A percentile compares a stretch with the other conserved stretches of the same genome.
These are phyloP conservation scores for Crepidotus sp. DNA, from an alignment of 1,284 basidiomycete species.

Conservation along the genomic window DNA sequence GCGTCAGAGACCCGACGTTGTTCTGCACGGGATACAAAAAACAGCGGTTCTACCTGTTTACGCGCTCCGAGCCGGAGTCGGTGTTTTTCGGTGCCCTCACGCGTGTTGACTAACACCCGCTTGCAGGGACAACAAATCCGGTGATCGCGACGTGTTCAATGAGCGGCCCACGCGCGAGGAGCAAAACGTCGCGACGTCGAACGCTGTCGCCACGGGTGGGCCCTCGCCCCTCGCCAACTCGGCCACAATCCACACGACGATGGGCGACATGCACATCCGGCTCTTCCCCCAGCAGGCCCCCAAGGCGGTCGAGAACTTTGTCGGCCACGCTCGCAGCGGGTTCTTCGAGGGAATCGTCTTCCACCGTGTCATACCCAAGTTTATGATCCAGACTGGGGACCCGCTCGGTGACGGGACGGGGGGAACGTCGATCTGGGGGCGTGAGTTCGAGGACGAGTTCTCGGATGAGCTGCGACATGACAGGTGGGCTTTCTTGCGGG, in stretches of 20 bases:
- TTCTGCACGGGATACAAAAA: slow-evolving; percentile 93
- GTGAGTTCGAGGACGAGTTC: slow-evolving; percentile 95
- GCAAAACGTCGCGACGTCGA: slow-evolving; percentile 77
- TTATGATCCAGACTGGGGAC: slow-evolving; percentile 99
- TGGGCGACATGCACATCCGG: slow-evolving; percentile 89
- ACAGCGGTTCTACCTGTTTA: slow-evolving; percentile 95
- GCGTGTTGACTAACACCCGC: slow-evolving; percentile 4
- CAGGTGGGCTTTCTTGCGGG: slow-evolving; percentile 38
- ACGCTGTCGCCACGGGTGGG: slow-evolving; percentile 40
- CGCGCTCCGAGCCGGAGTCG: slow-evolving; percentile 83
- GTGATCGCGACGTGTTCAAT: slow-evolving; percentile 97
- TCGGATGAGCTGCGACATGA: slow-evolving; percentile 84
- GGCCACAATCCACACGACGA: slow-evolving; percentile 90
- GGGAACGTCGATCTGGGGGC: slow-evolving; percentile 92
- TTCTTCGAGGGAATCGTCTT: slow-evolving; percentile 95
- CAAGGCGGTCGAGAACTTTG: slow-evolving; percentile 96
- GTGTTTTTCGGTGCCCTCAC: slow-evolving; percentile 22
- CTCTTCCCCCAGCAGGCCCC: slow-evolving; percentile 90
- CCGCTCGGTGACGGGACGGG: slow-evolving; percentile 96
- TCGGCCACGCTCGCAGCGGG: slow-evolving; percentile 83
- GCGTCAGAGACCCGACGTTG: slow-evolving; percentile 81
- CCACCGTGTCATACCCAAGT: slow-evolving; percentile 97
- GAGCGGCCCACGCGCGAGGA: slow-evolving; percentile 96
- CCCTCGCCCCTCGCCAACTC: slow-evolving; percentile 62
- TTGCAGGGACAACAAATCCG: slow-evolving; percentile 71